These are phyloP conservation scores for Diaporthe capsici DNA, from an alignment of 2,329 filamentous ascomycete genomes.

Conservation along the genomic window DNA sequence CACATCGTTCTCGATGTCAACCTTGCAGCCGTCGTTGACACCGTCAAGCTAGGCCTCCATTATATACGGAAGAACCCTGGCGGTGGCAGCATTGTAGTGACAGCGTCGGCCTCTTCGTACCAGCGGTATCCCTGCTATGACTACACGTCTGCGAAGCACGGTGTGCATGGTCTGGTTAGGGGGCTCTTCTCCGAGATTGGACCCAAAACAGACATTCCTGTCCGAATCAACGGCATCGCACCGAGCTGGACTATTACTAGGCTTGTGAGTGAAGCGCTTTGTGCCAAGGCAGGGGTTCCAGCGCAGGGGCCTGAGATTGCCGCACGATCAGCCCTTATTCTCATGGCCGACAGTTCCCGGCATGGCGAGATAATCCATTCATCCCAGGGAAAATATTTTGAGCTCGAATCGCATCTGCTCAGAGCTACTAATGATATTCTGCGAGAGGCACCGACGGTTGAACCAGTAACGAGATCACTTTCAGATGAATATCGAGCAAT, in stretches of 20 bases:
- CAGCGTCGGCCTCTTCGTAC: slow-evolving; percentile 20
- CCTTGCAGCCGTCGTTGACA: slow-evolving; percentile 2
- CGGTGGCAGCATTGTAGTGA: slow-evolving; percentile 15
- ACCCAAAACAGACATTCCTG: slow-evolving; percentile 7
- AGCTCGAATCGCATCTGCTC: slow-evolving; percentile 18
- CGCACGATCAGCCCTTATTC: slow-evolving; percentile 11
- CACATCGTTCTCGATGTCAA: slow-evolving; percentile 15
- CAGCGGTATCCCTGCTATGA: slow-evolving; percentile 7
- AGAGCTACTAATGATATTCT: not conserved
- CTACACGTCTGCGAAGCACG: slow-evolving; percentile 7
- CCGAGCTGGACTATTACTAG: slow-evolving; percentile 12
- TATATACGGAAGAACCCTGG: not conserved
- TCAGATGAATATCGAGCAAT: slow-evolving; percentile 3
- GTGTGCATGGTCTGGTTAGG: slow-evolving; percentile 2
- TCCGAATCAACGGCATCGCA: not conserved
- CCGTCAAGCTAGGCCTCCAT: slow-evolving; percentile 20
- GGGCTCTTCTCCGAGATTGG: slow-evolving; percentile 1
- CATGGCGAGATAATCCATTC: slow-evolving; percentile 14
- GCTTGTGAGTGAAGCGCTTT: not conserved
- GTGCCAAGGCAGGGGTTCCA: slow-evolving; percentile 4
- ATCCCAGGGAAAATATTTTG: slow-evolving; percentile 6
- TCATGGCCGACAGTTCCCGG: not conserved
- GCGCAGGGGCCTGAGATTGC: slow-evolving; percentile 15
- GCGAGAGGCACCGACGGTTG: not conserved
- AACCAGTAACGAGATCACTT: not conserved